phyloP scores from a whole-genome alignment of 371 early-diverging fungal genomes.

The Saksenaea oblongispora region DNA sequence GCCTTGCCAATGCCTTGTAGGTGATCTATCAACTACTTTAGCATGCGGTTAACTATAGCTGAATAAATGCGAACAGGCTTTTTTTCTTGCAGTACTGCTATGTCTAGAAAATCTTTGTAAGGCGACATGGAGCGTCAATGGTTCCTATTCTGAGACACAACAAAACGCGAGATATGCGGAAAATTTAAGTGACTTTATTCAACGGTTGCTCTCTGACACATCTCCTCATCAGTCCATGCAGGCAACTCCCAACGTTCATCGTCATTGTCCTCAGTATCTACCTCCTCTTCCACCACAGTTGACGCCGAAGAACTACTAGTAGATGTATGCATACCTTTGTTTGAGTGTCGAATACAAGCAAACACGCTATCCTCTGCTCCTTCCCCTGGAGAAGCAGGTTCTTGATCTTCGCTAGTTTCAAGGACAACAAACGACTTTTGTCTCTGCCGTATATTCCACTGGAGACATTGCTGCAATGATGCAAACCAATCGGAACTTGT shows the following conservation, averaged over 20 bases:
- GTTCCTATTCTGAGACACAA: no score
- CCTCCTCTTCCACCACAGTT: not conserved
- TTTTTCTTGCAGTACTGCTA: conserved; percentile 15
- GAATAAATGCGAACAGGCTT: conserved; percentile 7
- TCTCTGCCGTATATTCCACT: conserved; percentile 83
- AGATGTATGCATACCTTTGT: not conserved
- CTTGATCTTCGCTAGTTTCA: conserved; percentile 23
- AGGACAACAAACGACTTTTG: conserved; percentile 71
- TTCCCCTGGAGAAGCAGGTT: not conserved
- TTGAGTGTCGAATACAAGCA: conserved; percentile 19
- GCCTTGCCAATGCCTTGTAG: conserved; percentile 9
- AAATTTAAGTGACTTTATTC: no score
- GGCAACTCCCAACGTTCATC: conserved; percentile 9
- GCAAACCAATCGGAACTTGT: conserved; percentile 69
- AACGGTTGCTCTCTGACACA: not conserved
- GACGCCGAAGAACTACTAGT: not conserved
- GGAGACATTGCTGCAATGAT: conserved; percentile 73
- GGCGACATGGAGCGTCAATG: not conserved
- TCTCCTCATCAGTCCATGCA: conserved; percentile 31
- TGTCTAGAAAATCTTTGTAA: not conserved
- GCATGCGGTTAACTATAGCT: not conserved
- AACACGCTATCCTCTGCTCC: conserved; percentile 8
- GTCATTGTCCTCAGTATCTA: conserved; percentile 8
- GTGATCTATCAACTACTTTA: conserved; percentile 7
- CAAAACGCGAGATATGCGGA: no score